Evolutionary conservation across 2,329 filamentous ascomycete species (phyloP).

Genomic region (Pyrenophora graminea): DNA sequence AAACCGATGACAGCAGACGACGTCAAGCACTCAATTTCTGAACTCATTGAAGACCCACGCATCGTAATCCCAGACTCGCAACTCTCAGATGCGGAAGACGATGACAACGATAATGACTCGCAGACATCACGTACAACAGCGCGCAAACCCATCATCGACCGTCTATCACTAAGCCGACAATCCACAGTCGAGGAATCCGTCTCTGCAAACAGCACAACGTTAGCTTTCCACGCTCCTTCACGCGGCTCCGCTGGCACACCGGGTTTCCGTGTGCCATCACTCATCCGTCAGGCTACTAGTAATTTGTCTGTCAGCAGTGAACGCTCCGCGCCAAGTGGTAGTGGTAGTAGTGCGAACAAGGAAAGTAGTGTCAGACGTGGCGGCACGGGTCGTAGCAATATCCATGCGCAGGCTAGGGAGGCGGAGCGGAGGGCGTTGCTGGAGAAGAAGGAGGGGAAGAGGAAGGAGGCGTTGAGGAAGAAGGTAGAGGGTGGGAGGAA

Average conservation of each 20-base stretch:
- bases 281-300: constrained; percentile 75
- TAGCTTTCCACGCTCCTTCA: constrained; percentile 61
- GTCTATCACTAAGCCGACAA: constrained; percentile 69
- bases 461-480: constrained; percentile 54
- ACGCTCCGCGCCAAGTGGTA: constrained; percentile 38
- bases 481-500: constrained; percentile 43
- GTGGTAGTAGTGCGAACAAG: constrained; percentile 10
- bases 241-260: constrained; percentile 37
- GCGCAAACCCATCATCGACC: constrained; percentile 65
- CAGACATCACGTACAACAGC: constrained; percentile 42
- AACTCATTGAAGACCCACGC: constrained; percentile 70
- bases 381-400: constrained; percentile 62
- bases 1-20: constrained; percentile 78
- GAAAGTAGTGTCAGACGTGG: constrained; percentile 51
- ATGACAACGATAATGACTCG: constrained; percentile 27
- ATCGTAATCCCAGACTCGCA: constrained; percentile 61
- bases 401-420: constrained; percentile 64
- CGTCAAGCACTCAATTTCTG: constrained; percentile 81
- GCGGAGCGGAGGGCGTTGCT: constrained; percentile 57
- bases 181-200: constrained; percentile 34
- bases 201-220: constrained; percentile 40
- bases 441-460: constrained; percentile 57
- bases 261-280: constrained; percentile 68
- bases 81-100: constrained; percentile 45
- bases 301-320: constrained; percentile 41